Evolutionary conservation across 495 filamentous ascomycete species (phyloP), one percentile per base, ranked within the genome.

Genomic region (Pseudotulostoma volvatum): DNA sequence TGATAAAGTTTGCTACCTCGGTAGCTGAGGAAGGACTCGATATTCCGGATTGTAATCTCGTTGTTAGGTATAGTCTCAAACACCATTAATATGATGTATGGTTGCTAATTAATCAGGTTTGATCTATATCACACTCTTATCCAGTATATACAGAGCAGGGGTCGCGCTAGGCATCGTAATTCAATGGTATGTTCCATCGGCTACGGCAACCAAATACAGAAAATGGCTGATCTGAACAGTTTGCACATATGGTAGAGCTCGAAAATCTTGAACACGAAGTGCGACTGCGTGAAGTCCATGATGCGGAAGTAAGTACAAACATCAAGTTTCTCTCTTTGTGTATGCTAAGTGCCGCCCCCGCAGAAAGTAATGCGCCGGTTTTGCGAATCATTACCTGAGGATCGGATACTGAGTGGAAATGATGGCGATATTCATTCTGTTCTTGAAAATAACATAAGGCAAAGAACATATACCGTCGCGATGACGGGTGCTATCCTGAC

Each of bases 11-110:
- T 53, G 79, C 85, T 25, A 95, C 90, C 3, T 86, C 84, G 1
- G 81, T 95, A 3, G 90, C 81, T 1, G 90, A 97, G 54, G 90
- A 97, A 57, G 90, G 90, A 3, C 72, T 97, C 21, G 90, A 97
- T 57, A 87, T 96, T 33, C 87, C 88, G 0, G 84, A 93, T 46
- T 97, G 90, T 66, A 95, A 93, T 46, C 56, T 92, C 9, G 74
- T 97, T 16, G 71, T 97, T 36, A 70, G 78, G 61, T 67, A 45
- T 17, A 36, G 20, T 18, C 13, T 5, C 7, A 14, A 3, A 14
- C 1, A 1, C 7, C 1, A 13, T n/a, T 16, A 4, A 36, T 31
- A 1, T 32, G 1, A 1, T 11, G 15, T 4, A 33, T 9, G 17
- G 31, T n/a, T 20, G n/a, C 33, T 44, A 9, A 43, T 9, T 20